These are phyloP conservation scores for Erodium chrysanthum DNA, from an alignment of 441 rosid genomes.

Conservation along the genomic window DNA sequence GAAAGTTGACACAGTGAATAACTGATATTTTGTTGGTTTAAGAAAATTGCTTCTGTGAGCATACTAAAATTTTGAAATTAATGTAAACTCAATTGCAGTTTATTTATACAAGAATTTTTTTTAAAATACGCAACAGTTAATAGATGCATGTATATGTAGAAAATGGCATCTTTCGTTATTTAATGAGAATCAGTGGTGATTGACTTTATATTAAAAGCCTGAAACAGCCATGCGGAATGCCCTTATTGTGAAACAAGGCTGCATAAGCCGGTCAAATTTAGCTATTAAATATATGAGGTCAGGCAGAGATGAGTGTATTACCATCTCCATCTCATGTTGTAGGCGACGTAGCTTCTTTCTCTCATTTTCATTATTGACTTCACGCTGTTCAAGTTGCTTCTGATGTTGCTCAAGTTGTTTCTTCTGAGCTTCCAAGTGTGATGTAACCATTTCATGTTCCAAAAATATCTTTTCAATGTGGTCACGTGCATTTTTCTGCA, in stretches of 20 bases:
- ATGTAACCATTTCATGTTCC: slow-evolving; percentile 35
- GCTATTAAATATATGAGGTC: neutral
- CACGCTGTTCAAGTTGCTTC: slow-evolving; percentile 37
- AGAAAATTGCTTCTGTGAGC: neutral
- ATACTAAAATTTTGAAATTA: too few species aligned
- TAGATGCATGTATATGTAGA: neutral
- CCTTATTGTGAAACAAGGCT: neutral
- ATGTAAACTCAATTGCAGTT: neutral
- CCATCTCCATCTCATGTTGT: slow-evolving; percentile 37
- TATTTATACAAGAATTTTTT: neutral
- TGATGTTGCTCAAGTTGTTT: slow-evolving; percentile 31
- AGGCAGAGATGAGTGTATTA: slow-evolving; percentile 20
- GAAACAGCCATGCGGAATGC: neutral
- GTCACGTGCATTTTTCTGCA: slow-evolving; percentile 39
- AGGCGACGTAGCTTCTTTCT: slow-evolving; percentile 29
- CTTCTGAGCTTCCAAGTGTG: slow-evolving; percentile 30
- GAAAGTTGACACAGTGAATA: neutral
- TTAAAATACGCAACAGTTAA: neutral
- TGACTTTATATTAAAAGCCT: neutral
- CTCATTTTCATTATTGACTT: slow-evolving; percentile 40
- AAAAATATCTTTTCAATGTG: slow-evolving; percentile 30
- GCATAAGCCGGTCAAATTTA: neutral
- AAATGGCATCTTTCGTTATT: neutral
- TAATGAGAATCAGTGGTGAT: neutral
- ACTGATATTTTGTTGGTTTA: neutral